These are phyloP conservation scores for Saccharum spontaneum DNA, from an alignment of 176 grass and related monocot genomes.

Conservation along the genomic window DNA sequence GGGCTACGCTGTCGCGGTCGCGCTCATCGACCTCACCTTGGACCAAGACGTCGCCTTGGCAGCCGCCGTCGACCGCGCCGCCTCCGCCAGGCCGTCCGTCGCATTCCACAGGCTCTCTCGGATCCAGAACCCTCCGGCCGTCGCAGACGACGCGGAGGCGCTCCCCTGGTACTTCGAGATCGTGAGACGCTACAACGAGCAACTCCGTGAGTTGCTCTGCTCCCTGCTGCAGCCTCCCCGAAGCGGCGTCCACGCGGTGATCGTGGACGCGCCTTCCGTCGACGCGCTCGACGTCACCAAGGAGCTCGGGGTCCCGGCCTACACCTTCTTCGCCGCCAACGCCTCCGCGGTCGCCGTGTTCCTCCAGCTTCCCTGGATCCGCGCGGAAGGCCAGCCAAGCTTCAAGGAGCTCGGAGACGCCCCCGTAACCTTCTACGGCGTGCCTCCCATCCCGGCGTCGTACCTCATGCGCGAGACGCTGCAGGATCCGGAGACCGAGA, in stretches of 20 bases:
- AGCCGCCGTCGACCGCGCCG: conserved; percentile 31
- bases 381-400: neutral
- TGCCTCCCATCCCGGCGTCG: conserved; percentile 41
- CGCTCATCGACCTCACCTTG: conserved; percentile 36
- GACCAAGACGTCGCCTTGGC: neutral
- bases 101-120: conserved; percentile 30
- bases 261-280: neutral
- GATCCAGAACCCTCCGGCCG: neutral
- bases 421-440: conserved; percentile 30
- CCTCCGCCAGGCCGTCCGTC: conserved; percentile 32
- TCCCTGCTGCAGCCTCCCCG: neutral
- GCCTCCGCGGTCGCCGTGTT: conserved; percentile 32
- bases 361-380: conserved; percentile 28
- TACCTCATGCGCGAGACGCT: neutral
- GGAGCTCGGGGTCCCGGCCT: conserved; percentile 17
- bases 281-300: conserved; percentile 18
- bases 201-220: conserved; percentile 34
- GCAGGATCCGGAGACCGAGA: conserved; percentile 4
- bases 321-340: neutral
- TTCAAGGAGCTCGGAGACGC: conserved; percentile 43
- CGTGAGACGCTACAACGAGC: conserved; percentile 31
- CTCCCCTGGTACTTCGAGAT: neutral
- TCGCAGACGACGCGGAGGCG: neutral
- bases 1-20: conserved; percentile 22
- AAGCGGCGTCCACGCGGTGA: neutral